Evolutionary conservation across 1,139 yeast genomes (phyloP), one percentile per base, ranked within the genome.

Genomic region (Eremothecium gossypii): DNA sequence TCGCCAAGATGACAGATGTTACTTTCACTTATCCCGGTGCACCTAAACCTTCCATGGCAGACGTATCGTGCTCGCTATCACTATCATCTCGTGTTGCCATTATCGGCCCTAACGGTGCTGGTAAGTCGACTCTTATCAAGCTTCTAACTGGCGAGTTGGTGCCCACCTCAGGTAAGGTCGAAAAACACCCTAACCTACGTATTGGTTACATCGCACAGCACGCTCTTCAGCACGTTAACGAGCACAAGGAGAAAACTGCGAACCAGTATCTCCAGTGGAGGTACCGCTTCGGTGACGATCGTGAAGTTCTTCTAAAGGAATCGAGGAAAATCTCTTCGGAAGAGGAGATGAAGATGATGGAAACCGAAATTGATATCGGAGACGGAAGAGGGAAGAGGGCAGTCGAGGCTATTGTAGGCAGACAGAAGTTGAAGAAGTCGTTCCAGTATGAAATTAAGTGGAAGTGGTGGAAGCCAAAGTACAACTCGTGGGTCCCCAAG

Each of bases 171-270:
- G 98, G 98, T 58, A 80, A 77, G 50, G 96, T 91, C 46, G 97
- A 91, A 69, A 91, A 91, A 68, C 98, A 91, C 68, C 97, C 97
- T 50, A 91, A 91, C 67, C 74, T 91, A 68, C 89, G 98, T 73
- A 86, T 91, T 58, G 98, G 97, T 49, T 91, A 91, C 68, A 91
- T 91, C 71, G 97, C 97, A 17, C 98, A 91, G 71, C 97, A 91
- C 57, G 97, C 98, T 27, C 75, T 91, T 60, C 96, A 87, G 67
- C 97, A 91, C 61, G 97, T 91, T 48, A 95, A 91, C 64, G 83
- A 83, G 66, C 98, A 91, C 69, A 86, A 89, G 67, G 98, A 91
- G 65, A 87, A 87, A 70, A 91, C 97, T 11, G 96, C 98, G 34
- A 89, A 87, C 61, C 97, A 91, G 68, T 91, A 91, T 65, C 73